Conservation (phyloP, 106 monocot genomes). For the Gastrodia elata region DNA sequence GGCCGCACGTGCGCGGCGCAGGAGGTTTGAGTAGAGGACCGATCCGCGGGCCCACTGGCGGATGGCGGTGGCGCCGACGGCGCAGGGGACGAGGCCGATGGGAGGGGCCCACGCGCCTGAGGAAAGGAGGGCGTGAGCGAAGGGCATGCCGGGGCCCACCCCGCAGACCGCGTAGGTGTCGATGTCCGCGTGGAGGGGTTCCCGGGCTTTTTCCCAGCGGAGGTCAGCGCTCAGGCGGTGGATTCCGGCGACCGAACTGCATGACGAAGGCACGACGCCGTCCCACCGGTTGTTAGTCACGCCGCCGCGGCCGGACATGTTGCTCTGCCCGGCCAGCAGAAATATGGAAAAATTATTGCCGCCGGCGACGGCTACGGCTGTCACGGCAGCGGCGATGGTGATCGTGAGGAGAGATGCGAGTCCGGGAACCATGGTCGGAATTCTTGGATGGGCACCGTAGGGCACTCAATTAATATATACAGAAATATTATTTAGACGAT, state of each 20-base stretch:
- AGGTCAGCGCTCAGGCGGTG: conserved; percentile 38
- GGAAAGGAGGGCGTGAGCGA: conserved; percentile 43
- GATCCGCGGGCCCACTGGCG: conserved; percentile 32
- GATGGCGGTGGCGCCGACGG: conserved; percentile 64
- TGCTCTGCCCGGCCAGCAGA: conserved; percentile 69
- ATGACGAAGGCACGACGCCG: conserved; percentile 28
- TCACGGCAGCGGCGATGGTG: no score
- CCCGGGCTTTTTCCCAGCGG: conserved; percentile 46
- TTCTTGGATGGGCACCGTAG: no score
- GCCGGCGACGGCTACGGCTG: no score
- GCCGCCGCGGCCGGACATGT: conserved; percentile 69
- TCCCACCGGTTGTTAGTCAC: conserved; percentile 32
- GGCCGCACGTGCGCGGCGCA: conserved; percentile 36
- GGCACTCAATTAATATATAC: no score
- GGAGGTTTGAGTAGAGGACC: conserved; percentile 49
- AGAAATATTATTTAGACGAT: no score
- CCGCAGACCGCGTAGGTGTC: conserved; percentile 56
- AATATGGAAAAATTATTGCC: no score
- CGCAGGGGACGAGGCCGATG: conserved; percentile 63
- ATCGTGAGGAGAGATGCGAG: no score
- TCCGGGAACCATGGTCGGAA: no score
- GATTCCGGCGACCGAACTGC: no score
- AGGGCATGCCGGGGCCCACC: conserved; percentile 72
- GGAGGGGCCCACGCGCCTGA: not conserved
- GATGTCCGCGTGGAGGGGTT: conserved; percentile 68